Conservation (phyloP, 148 eudicot genomes). For the Euryodendron excelsum region DNA sequence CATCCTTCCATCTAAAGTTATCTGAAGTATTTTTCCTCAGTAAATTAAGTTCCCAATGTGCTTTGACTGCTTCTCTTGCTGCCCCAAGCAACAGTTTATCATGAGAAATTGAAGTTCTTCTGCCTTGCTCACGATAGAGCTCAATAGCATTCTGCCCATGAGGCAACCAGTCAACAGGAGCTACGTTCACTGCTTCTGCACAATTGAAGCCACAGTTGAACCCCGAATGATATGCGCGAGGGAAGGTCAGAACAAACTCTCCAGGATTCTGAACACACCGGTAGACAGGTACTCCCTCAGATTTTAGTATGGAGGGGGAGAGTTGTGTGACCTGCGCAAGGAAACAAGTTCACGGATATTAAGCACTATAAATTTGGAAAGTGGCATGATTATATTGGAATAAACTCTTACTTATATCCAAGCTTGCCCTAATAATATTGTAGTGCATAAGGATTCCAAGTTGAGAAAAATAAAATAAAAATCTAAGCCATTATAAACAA, state of each 20-base stretch:
- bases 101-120: slow-evolving; percentile 92
- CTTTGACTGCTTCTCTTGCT: slow-evolving; percentile 93
- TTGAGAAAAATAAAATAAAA: too few species aligned
- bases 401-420: too few species aligned
- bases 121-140: slow-evolving; percentile 82
- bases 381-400: too few species aligned
- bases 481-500: too few species aligned
- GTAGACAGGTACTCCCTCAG: slow-evolving; percentile 88
- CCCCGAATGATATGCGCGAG: slow-evolving; percentile 95
- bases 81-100: slow-evolving; percentile 97
- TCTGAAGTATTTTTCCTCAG: slow-evolving; percentile 61
- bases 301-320: slow-evolving; percentile 75
- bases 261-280: slow-evolving; percentile 89
- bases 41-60: slow-evolving; percentile 87
- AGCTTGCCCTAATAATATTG: too few species aligned
- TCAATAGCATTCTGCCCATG: slow-evolving; percentile 95
- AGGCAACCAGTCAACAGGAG: slow-evolving; percentile 98
- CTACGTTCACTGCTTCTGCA: slow-evolving; percentile 99
- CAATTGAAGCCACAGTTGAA: slow-evolving; percentile 96
- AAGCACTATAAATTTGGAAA: too few species aligned
- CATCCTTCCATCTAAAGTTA: slow-evolving; percentile 81
- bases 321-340: slow-evolving; percentile 85
- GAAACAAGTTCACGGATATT: not conserved
- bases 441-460: too few species aligned
- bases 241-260: slow-evolving; percentile 93